Evolutionary conservation across 768 basidiomycete genomes (phyloP).

Genomic region (Cyathus striatus): DNA sequence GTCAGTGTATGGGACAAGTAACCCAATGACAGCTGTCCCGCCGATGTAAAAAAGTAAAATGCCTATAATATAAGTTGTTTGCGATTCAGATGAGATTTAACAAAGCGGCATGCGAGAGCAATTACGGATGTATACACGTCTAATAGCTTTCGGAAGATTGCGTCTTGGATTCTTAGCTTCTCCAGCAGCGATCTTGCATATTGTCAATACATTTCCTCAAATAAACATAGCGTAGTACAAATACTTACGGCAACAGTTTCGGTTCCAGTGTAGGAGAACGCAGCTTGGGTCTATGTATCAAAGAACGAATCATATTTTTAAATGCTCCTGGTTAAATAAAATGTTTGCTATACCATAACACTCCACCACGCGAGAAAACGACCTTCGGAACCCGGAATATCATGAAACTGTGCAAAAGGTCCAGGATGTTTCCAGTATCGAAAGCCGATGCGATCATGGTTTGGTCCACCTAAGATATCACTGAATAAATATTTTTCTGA

Average conservation of each 20-base stretch:
- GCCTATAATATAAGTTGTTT: conserved; percentile 46
- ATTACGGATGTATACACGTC: conserved; percentile 65
- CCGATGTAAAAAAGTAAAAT: conserved; percentile 79
- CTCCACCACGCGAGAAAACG: too few species aligned
- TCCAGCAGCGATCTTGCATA: conserved; percentile 76
- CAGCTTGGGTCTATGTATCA: conserved; percentile 64
- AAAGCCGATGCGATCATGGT: conserved; percentile 69
- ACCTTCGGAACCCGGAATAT: conserved; percentile 64
- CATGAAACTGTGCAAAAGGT: conserved; percentile 70
- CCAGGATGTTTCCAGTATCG: conserved; percentile 88
- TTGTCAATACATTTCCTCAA: background rate
- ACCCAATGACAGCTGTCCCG: conserved; percentile 72
- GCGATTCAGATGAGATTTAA: conserved; percentile 16
- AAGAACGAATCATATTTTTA: background rate
- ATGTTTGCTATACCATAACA: too few species aligned
- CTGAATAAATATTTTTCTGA: background rate
- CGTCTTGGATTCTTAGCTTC: conserved; percentile 85
- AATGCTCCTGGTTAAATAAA: background rate
- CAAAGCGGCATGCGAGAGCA: conserved; percentile 4
- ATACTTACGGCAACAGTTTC: conserved; percentile 83
- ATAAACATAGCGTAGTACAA: background rate
- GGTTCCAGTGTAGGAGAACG: conserved; percentile 89
- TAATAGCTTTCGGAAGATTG: conserved; percentile 59
- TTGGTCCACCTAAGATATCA: conserved; percentile 59
- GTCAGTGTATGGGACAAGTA: conserved; percentile 76